A percentile compares a stretch with the other conserved stretches of the same genome.
Conservation (phyloP, 179 eudicot genomes). For the Amaranthus tricolor region DNA sequence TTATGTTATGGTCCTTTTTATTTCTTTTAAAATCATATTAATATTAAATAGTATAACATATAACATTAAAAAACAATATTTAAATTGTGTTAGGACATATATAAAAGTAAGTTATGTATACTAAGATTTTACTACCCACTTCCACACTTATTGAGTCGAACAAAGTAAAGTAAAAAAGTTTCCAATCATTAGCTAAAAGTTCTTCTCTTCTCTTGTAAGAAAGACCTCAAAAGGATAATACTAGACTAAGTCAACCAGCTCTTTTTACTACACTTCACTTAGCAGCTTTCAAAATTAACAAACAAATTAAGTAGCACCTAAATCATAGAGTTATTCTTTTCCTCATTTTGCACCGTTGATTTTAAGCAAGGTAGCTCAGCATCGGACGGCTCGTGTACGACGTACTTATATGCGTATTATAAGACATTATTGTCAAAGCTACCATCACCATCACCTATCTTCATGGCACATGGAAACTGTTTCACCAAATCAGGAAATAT, state of each 20-base stretch:
- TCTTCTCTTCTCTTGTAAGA: not conserved
- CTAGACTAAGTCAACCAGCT: not conserved
- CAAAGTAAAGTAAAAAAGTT: not conserved
- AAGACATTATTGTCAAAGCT: constrained; percentile 4
- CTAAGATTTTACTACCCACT: not conserved
- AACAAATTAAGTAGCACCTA: not conserved
- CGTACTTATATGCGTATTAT: constrained; percentile 1
- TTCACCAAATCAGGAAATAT: constrained; percentile 18
- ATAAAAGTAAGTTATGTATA: too few relatives aligned
- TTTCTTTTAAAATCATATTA: too few relatives aligned
- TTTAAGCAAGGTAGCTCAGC: not conserved
- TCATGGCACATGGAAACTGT: constrained; percentile 21
- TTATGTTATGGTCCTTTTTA: too few relatives aligned
- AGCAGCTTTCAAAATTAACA: constrained; percentile 5
- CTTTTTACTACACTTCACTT: constrained; percentile 10
- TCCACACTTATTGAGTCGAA: too few relatives aligned
- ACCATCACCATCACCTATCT: constrained; percentile 12
- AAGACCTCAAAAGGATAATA: not conserved
- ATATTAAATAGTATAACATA: too few relatives aligned
- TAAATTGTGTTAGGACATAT: too few relatives aligned
- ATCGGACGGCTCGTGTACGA: constrained; percentile 2
- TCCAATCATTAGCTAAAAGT: constrained; percentile 20
- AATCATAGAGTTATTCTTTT: not conserved
- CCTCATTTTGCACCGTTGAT: not conserved
- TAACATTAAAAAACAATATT: too few relatives aligned